Percentiles rank a stretch among this genome's conserved stretches.
These are phyloP conservation scores for Globisporangium mamillatum DNA, from an alignment of 352 stramenopile genomes.

Conservation along the genomic window DNA sequence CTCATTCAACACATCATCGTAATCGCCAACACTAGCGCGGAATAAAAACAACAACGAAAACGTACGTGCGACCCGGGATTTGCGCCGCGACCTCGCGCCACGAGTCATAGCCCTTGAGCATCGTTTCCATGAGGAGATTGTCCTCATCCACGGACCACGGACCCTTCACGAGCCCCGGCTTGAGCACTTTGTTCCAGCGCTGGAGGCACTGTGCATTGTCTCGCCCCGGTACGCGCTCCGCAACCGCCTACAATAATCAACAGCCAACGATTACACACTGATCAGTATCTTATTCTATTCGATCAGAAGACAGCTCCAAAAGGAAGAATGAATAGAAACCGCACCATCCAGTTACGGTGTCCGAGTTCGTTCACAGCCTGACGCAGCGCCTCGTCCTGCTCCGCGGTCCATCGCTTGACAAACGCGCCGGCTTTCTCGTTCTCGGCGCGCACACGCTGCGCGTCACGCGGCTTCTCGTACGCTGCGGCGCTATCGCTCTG, in stretches of 20 bases:
- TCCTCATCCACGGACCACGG: conserved; percentile 92
- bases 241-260: conserved; percentile 37
- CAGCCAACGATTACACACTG: too few species aligned
- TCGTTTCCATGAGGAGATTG: conserved; percentile 76
- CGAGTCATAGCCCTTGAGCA: conserved; percentile 77
- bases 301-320: background rate
- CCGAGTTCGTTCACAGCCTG: conserved; percentile 73
- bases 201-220: conserved; percentile 85
- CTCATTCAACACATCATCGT: background rate
- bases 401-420: conserved; percentile 75
- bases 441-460: conserved; percentile 41
- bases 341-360: conserved; percentile 88
- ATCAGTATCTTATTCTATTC: too few species aligned
- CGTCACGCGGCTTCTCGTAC: conserved; percentile 40
- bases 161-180: conserved; percentile 91
- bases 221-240: conserved; percentile 53
- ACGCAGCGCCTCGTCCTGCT: conserved; percentile 85
- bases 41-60: background rate
- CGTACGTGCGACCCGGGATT: conserved; percentile 71
- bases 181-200: conserved; percentile 89
- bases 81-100: conserved; percentile 66
- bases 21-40: background rate
- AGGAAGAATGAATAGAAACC: background rate
- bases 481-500: conserved; percentile 13
- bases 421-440: conserved; percentile 42